These are phyloP conservation scores for Raddia guianensis DNA, from an alignment of 176 grass and related monocot species.

Conservation along the genomic window DNA sequence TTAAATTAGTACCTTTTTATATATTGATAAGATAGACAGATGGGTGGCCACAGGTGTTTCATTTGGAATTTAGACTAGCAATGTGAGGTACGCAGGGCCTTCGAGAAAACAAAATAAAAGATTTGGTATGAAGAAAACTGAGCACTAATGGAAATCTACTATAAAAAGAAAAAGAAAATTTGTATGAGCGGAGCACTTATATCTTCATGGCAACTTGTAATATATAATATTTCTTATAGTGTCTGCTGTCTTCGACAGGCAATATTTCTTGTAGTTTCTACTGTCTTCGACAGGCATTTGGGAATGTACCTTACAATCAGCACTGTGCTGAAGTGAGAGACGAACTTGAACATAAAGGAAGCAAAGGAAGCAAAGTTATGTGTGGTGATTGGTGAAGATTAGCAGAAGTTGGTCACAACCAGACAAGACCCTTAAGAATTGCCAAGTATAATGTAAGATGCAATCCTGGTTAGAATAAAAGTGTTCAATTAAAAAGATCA, in stretches of 20 bases:
- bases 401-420: background rate
- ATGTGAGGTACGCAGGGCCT: background rate
- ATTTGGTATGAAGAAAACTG: constrained; percentile 5
- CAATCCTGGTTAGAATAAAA: background rate
- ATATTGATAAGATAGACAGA: constrained; percentile 9
- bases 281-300: background rate
- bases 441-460: constrained; percentile 10
- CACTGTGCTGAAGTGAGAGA: background rate
- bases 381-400: constrained; percentile 5
- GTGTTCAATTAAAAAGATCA: background rate
- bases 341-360: constrained; percentile 12
- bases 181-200: background rate
- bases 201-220: background rate
- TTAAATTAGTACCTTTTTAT: background rate
- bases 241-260: background rate
- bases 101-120: background rate
- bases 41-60: constrained; percentile 10
- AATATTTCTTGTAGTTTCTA: constrained; percentile 10
- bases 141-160: background rate
- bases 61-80: constrained; percentile 20
- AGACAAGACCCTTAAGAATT: background rate
- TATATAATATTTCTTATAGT: constrained; percentile 20
- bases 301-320: background rate
- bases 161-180: constrained; percentile 14
- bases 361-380: background rate